Conservation (phyloP, 805 yeast species). For the Kluyveromyces dobzhanskii region DNA sequence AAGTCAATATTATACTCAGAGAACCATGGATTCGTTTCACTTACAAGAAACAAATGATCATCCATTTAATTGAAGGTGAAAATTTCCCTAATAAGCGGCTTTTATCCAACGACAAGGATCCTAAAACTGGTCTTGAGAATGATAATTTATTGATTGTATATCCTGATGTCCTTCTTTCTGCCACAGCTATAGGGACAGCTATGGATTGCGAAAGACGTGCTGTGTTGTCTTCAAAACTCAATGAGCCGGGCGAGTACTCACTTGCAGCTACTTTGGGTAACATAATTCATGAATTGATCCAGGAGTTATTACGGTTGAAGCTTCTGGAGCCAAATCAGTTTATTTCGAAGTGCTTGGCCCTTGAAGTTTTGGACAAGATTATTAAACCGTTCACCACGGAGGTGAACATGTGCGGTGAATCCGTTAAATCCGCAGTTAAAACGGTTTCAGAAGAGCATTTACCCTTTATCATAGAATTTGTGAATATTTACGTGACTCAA, state of each 20-base stretch:
- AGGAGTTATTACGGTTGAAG: slow-evolving; percentile 35
- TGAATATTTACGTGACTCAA: slow-evolving; percentile 35
- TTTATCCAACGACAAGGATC: slow-evolving; percentile 24
- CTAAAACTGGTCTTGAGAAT: slow-evolving; percentile 24
- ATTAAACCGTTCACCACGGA: slow-evolving; percentile 38
- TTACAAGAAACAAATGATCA: slow-evolving; percentile 43
- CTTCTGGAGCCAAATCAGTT: slow-evolving; percentile 21
- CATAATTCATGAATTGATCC: slow-evolving; percentile 70
- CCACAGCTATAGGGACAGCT: slow-evolving; percentile 75
- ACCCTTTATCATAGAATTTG: slow-evolving; percentile 47
- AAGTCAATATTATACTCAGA: slow-evolving; percentile 42
- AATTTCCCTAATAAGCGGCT: slow-evolving; percentile 19
- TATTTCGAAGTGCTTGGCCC: slow-evolving; percentile 11
- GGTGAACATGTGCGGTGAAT: slow-evolving; percentile 49
- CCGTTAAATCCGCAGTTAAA: slow-evolving; percentile 34
- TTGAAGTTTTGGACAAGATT: slow-evolving; percentile 31
- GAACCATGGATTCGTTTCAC: slow-evolving; percentile 53
- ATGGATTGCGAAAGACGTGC: slow-evolving; percentile 66
- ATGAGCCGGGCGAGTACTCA: slow-evolving; percentile 55
- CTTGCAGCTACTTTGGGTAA: slow-evolving; percentile 72
- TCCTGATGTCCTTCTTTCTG: slow-evolving; percentile 76
- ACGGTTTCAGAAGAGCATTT: slow-evolving; percentile 40
- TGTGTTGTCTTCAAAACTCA: slow-evolving; percentile 47
- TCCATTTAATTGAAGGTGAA: slow-evolving; percentile 49
- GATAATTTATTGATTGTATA: slow-evolving; percentile 65